Base-by-base conservation (phyloP, 257 asterid genomes). In the Petunia axillaris region DNA sequence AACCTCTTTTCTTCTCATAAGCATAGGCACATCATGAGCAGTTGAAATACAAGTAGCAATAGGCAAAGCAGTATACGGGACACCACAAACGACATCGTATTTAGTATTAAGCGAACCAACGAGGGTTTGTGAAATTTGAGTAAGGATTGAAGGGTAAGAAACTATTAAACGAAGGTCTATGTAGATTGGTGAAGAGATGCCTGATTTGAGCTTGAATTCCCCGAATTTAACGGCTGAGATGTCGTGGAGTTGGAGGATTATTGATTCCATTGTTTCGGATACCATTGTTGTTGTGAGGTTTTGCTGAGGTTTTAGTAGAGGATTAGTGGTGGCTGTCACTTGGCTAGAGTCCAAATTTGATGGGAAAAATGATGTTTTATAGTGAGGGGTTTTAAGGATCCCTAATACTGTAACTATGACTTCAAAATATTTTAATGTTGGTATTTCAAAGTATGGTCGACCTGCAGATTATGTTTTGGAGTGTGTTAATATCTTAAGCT, bases 161-260 rank as follows among this genome's bases (percentile, higher is more conserved):
- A 95, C 96, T 10, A 93, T 92, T 80, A 95, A 89, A 71, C 99
- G 97, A 81, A 95, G 99, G 89, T 95, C 99, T 63, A 95, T 92
- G 91, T 95, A 95, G 83, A 95, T 93, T 5, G 99, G 99, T 8
- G 99, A 95, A 35, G 88, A 78, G 82, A 96, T 96, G 84, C 99
- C 99, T 54, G 99, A 96, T 85, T 96, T 96, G 68, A 96, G 90
- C 91, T 91, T 92, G 91, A 94, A 93, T 84, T 89, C 88, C 46
- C 99, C 99, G 92, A 95, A 93, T 74, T 95, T 95, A 13, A 95
- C 97, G 88, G 99, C 99, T 63, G 95, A 77, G 82, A 95, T 93
- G 79, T 93, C 98, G 84, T 96, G 97, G 78, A 96, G 98, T 75
- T 90, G 94, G 59, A 92, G 84, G 67, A 96, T 81, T 2, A 93